phyloP scores from a whole-genome alignment of 495 filamentous ascomycete genomes.

The Chaetomium fimeti region DNA sequence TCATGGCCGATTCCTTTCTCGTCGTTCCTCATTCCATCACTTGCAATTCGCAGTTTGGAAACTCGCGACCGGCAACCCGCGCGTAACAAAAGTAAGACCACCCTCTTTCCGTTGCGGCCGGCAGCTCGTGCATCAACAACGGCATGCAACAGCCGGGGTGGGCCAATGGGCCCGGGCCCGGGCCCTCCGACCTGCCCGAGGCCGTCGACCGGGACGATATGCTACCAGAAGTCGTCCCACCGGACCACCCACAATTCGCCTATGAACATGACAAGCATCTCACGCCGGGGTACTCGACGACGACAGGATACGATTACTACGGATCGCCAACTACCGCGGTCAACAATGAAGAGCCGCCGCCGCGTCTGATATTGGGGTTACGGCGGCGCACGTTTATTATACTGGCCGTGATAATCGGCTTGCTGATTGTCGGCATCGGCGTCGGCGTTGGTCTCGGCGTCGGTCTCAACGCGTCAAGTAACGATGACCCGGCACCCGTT shows the following conservation, averaged over 20 bases:
- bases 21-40: neutral
- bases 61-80: neutral
- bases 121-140: neutral
- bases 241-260: neutral
- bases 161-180: no score
- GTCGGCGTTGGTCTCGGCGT: slow-evolving; percentile 2
- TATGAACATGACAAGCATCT: neutral
- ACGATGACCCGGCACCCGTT: neutral
- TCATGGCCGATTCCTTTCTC: neutral
- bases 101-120: neutral
- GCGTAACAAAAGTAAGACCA: neutral
- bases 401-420: neutral
- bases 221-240: neutral
- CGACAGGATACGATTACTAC: neutral
- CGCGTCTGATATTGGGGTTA: neutral
- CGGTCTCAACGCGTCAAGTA: neutral
- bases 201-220: neutral
- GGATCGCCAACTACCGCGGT: neutral
- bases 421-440: neutral
- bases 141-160: neutral
- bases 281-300: neutral
- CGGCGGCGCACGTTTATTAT: neutral
- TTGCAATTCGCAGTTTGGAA: neutral
- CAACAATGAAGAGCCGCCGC: neutral
- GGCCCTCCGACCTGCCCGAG: neutral